Percentiles rank a stretch among this genome's conserved stretches.
phyloP scores from a whole-genome alignment of 345 rosid species.

The Citrus trifoliata region DNA sequence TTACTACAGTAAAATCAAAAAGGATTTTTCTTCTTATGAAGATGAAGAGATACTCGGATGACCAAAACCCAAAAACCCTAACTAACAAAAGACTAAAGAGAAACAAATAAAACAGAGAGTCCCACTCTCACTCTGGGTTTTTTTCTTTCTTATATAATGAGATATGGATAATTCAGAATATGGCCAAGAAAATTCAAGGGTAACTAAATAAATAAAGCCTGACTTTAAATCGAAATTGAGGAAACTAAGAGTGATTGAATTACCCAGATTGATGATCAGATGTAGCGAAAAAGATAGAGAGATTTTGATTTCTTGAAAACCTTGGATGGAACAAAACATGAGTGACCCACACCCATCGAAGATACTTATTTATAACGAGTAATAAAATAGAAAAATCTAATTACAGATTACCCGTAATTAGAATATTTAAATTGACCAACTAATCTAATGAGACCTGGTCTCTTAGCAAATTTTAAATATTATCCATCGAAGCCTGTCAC shows the following conservation, averaged over 20 bases:
- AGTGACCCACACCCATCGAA: background rate
- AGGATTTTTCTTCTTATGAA: background rate
- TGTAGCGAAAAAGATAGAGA: slow-evolving; percentile 4
- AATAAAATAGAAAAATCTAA: background rate
- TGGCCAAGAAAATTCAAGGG: slow-evolving; percentile 33
- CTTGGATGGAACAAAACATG: slow-evolving; percentile 12
- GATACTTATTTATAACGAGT: background rate
- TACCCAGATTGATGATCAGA: slow-evolving; percentile 34
- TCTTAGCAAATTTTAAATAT: background rate
- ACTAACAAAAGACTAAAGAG: background rate
- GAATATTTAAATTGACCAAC: background rate
- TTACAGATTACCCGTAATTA: background rate
- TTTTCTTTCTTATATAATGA: slow-evolving; percentile 21
- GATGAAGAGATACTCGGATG: slow-evolving; percentile 16
- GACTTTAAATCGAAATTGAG: background rate
- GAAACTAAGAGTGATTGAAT: background rate
- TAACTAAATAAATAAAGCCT: background rate
- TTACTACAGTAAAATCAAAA: background rate
- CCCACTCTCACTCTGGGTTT: background rate
- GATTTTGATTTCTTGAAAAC: slow-evolving; percentile 18
- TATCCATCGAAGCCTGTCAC: background rate
- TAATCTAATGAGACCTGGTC: background rate
- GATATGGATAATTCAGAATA: slow-evolving; percentile 41
- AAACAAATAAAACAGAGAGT: slow-evolving; percentile 3
- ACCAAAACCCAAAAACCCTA: slow-evolving; percentile 21